phyloP scores from a whole-genome alignment of 345 rosid species.

The Stellera chamaejasme region DNA sequence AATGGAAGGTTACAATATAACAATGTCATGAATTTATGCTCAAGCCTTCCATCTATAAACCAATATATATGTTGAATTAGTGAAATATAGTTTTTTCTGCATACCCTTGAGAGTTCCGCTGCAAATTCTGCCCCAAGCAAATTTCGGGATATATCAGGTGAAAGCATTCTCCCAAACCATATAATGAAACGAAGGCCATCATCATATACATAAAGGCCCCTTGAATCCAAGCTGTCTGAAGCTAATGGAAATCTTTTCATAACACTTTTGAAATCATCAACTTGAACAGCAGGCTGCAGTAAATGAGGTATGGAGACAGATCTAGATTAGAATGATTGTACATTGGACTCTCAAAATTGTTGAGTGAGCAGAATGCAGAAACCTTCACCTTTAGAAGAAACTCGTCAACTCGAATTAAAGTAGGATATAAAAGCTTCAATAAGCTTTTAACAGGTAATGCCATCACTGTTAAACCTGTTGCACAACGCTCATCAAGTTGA shows the following conservation, averaged over 20 bases:
- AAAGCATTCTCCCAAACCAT: slow-evolving; percentile 95
- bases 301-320: slow-evolving; percentile 17
- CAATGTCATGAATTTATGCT: no score
- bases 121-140: slow-evolving; percentile 83
- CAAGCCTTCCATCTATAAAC: no score
- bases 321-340: slow-evolving; percentile 6
- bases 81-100: background rate
- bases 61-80: no score
- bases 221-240: slow-evolving; percentile 81
- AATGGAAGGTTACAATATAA: no score
- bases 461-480: slow-evolving; percentile 95
- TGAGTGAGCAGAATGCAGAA: background rate
- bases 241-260: slow-evolving; percentile 56
- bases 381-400: slow-evolving; percentile 59
- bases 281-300: slow-evolving; percentile 54
- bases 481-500: slow-evolving; percentile 87
- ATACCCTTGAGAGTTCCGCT: slow-evolving; percentile 85
- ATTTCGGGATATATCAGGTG: slow-evolving; percentile 77
- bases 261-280: slow-evolving; percentile 30
- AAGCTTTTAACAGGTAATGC: slow-evolving; percentile 81
- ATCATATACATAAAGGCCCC: slow-evolving; percentile 88
- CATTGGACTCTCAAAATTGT: background rate
- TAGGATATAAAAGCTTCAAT: slow-evolving; percentile 84
- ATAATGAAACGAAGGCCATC: slow-evolving; percentile 79
- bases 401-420: slow-evolving; percentile 77